phyloP scores from a whole-genome alignment of 257 asterid genomes.

The Salvia hispanica region DNA sequence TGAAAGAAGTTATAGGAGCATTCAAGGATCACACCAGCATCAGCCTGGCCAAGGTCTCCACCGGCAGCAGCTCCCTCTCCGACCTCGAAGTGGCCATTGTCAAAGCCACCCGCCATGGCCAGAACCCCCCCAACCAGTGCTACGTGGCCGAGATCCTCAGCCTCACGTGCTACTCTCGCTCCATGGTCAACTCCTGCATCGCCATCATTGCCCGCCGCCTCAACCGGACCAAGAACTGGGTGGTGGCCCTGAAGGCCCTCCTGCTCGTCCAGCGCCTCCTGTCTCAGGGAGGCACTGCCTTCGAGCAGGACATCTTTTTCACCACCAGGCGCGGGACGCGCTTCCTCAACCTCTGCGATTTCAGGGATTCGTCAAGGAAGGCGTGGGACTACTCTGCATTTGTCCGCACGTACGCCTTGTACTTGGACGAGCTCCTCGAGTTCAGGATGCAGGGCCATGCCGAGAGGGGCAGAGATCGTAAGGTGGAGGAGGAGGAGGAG shows the following conservation, averaged over 20 bases:
- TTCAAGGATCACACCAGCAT: constrained; percentile 86
- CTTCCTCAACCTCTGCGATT: constrained; percentile 77
- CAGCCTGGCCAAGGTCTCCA: constrained; percentile 64
- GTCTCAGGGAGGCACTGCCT: constrained; percentile 53
- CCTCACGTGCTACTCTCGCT: constrained; percentile 63
- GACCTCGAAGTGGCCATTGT: constrained; percentile 82
- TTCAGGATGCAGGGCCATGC: constrained; percentile 59
- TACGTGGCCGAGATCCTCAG: constrained; percentile 58
- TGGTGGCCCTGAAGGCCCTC: constrained; percentile 77
- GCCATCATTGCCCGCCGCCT: constrained; percentile 64
- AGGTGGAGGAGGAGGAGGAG: constrained; percentile 44
- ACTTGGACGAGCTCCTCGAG: constrained; percentile 77
- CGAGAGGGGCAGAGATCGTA: constrained; percentile 45
- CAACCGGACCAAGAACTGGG: constrained; percentile 83
- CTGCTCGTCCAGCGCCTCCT: constrained; percentile 78
- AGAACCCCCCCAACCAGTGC: constrained; percentile 74
- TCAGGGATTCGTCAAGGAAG: constrained; percentile 56
- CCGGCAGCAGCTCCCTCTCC: constrained; percentile 49
- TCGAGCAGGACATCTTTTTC: constrained; percentile 73
- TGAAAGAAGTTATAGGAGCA: constrained; percentile 68
- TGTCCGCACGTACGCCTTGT: constrained; percentile 65
- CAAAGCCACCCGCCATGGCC: constrained; percentile 86
- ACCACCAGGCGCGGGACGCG: constrained; percentile 72
- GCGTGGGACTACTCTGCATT: constrained; percentile 85
- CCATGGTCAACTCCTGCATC: constrained; percentile 59